Percentiles rank a stretch among this genome's conserved stretches.
These are phyloP conservation scores for Penicillium maclennaniae DNA, from an alignment of 495 filamentous ascomycete species.

Conservation along the genomic window DNA sequence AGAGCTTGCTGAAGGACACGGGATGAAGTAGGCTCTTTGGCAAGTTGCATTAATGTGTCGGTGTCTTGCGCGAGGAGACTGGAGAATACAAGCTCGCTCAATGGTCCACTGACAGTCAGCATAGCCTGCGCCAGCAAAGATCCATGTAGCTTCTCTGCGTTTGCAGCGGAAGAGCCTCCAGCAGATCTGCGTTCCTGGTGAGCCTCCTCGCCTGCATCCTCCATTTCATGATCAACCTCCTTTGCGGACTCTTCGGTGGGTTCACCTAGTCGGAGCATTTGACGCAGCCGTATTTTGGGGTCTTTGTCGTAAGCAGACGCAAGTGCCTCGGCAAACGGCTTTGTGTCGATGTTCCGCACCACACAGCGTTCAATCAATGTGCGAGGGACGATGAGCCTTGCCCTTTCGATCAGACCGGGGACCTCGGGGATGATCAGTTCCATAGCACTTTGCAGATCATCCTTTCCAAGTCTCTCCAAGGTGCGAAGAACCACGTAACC, in stretches of 20 bases:
- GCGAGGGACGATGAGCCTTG: slow-evolving; percentile 72
- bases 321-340: slow-evolving; percentile 57
- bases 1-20: slow-evolving; percentile 69
- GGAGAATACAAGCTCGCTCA: slow-evolving; percentile 56
- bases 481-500: slow-evolving; percentile 77
- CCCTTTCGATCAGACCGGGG: slow-evolving; percentile 62
- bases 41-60: slow-evolving; percentile 43
- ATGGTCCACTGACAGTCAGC: slow-evolving; percentile 52
- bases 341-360: slow-evolving; percentile 59
- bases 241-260: slow-evolving; percentile 19
- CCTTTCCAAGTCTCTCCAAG: slow-evolving; percentile 76
- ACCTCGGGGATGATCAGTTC: slow-evolving; percentile 66
- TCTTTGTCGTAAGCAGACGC: slow-evolving; percentile 54
- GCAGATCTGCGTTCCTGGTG: slow-evolving; percentile 19
- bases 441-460: slow-evolving; percentile 70
- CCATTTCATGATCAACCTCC: slow-evolving; percentile 22
- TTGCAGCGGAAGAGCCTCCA: slow-evolving; percentile 16
- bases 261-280: slow-evolving; percentile 52
- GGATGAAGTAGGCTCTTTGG: slow-evolving; percentile 59
- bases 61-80: slow-evolving; percentile 45
- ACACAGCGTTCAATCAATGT: slow-evolving; percentile 77
- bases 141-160: slow-evolving; percentile 55
- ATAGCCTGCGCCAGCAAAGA: slow-evolving; percentile 66
- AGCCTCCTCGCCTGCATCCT: slow-evolving; percentile 32
- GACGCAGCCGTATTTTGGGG: slow-evolving; percentile 49